phyloP scores from a whole-genome alignment of 805 yeast genomes.

The Yamadazyma phyllophila region DNA sequence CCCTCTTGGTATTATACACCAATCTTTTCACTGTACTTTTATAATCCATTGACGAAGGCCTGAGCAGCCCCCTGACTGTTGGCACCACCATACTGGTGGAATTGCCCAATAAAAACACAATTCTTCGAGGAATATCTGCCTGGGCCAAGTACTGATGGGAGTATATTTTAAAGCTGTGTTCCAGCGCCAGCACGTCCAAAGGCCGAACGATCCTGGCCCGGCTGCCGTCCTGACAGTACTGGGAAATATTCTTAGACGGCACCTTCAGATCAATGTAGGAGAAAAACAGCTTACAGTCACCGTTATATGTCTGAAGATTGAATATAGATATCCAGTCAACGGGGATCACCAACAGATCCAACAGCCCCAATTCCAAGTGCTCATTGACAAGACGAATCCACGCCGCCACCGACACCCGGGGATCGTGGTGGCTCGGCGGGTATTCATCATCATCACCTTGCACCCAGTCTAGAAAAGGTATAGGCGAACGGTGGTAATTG shows the following conservation, averaged over 20 bases:
- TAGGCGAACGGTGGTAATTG: neutral
- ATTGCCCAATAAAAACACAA: neutral
- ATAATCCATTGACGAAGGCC: neutral
- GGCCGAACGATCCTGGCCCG: neutral
- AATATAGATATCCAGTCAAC: constrained; percentile 2
- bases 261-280: neutral
- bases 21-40: neutral
- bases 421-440: no score
- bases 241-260: neutral
- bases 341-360: constrained; percentile 1
- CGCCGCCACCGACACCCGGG: neutral
- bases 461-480: neutral
- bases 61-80: neutral
- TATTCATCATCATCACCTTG: no score
- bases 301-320: neutral
- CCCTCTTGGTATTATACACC: neutral
- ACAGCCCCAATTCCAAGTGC: neutral
- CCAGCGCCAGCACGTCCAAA: neutral
- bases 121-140: constrained; percentile 5
- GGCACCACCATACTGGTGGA: constrained; percentile 5
- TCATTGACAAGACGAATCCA: neutral
- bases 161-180: neutral
- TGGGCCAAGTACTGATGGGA: neutral
- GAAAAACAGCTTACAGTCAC: neutral
- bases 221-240: neutral